Conservation (phyloP, 495 filamentous ascomycete species). For the Penicillium verhagenii region DNA sequence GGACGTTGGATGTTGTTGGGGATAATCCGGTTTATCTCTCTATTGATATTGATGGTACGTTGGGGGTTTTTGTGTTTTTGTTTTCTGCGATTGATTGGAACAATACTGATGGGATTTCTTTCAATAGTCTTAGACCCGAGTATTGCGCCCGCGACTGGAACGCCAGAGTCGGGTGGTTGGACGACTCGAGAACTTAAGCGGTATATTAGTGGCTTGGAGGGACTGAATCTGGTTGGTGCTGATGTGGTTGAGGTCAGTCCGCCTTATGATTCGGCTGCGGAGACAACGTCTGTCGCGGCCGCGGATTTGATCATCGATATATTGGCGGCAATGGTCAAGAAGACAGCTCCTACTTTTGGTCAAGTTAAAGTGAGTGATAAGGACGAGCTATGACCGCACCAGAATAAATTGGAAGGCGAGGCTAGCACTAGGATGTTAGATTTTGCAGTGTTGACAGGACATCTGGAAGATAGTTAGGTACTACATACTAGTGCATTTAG, state of each 20-base stretch:
- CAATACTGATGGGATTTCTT: neutral
- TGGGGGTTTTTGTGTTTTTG: too few species aligned
- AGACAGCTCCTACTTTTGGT: neutral
- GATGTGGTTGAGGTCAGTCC: conserved; percentile 49
- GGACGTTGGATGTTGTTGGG: conserved; percentile 14
- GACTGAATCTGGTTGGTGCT: conserved; percentile 28
- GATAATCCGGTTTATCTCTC: conserved; percentile 25
- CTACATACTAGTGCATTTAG: too few species aligned
- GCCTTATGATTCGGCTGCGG: conserved; percentile 47
- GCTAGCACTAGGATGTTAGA: too few species aligned
- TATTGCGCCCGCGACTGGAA: conserved; percentile 29
- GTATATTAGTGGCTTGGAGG: conserved; percentile 24
- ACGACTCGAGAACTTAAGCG: conserved; percentile 30
- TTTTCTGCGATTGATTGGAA: neutral
- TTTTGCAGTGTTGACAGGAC: too few species aligned
- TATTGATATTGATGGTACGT: conserved; percentile 30
- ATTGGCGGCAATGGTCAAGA: conserved; percentile 25
- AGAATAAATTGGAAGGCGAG: too few species aligned
- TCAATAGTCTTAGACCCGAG: conserved; percentile 24
- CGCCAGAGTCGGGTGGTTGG: conserved; percentile 33
- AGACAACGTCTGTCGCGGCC: conserved; percentile 48
- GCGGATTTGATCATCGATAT: conserved; percentile 38
- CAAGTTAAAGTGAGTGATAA: neutral
- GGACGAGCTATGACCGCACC: conserved; percentile 20
- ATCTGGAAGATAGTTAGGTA: too few species aligned